Evolutionary conservation across 495 filamentous ascomycete species (phyloP), one percentile per base, ranked within the genome.

Genomic region (Neurospora terricola): DNA sequence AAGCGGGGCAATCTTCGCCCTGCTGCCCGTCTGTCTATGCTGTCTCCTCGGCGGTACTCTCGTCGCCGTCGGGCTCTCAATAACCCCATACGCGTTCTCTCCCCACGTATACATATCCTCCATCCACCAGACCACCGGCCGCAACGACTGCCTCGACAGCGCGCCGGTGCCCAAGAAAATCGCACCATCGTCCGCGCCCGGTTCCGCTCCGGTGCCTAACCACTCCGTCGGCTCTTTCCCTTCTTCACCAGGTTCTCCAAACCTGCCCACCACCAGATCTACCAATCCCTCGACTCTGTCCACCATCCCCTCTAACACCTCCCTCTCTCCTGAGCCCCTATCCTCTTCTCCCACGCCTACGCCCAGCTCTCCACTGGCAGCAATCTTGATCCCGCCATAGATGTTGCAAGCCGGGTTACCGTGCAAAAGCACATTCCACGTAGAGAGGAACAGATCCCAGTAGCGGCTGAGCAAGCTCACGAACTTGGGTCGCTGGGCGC

Each of bases 261-360:
- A 98, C 76, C 90, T 89, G 8, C 92, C 93, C 7, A 98, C 93
- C 68, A 98, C 83, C 70, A 98, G 75, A 80, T 99, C 96, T 23
- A 97, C 87, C 90, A 89, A 38, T 86, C 96, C 82, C 54, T 89
- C 84, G 40, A 86, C 80, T 82, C 92, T 74, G 80, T 88, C 80
- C 80, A 93, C 88, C 76, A 97, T 90, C 21, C 92, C 93, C 79
- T 97, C 96, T 2, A 99, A 84, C 1, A 98, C 95, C 76, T 94
- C 94, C 77, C 94, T 83, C 82, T 97, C 94, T 16, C 93, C 93
- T 75, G 93, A 97, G 3, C 94, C 94, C 83, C 94, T 90, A 73
- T 97, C 93, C 82, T 97, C 94, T 78, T 97, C 94, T 38, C 94
- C 96, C 14, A 98, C 94, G 1, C 96, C 96, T 18, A 97, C 88